Conservation (phyloP, 208 protist genomes). For the Balamuthia mandrillaris region DNA sequence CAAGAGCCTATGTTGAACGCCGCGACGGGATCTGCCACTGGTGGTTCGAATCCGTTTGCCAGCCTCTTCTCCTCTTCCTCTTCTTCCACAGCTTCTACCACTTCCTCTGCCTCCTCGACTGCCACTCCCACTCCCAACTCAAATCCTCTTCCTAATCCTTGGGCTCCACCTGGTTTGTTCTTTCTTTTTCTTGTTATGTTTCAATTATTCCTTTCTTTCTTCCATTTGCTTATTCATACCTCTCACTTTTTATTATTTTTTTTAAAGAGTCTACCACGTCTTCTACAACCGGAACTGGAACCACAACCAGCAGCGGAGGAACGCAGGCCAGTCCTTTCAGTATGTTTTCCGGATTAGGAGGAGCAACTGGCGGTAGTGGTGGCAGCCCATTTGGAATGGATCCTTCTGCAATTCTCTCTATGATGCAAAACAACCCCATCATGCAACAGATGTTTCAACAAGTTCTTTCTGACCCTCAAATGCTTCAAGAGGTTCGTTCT, state of each 20-base stretch:
- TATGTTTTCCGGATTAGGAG: neutral
- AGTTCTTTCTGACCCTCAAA: slow-evolving; percentile 50
- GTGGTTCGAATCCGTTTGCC: slow-evolving; percentile 21
- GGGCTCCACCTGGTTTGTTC: slow-evolving; percentile 15
- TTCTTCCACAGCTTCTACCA: slow-evolving; percentile 29
- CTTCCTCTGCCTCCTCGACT: neutral
- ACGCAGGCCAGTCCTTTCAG: neutral
- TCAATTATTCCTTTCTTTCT: neutral
- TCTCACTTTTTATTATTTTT: neutral
- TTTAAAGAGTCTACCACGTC: neutral
- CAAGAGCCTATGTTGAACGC: slow-evolving; percentile 69
- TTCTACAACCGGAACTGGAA: neutral
- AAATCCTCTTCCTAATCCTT: slow-evolving; percentile 54
- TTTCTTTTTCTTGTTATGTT: neutral
- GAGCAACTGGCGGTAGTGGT: slow-evolving; percentile 39
- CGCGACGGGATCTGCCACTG: slow-evolving; percentile 37
- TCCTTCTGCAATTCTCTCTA: neutral
- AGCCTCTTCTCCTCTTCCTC: neutral
- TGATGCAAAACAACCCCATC: slow-evolving; percentile 58
- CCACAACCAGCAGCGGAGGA: neutral
- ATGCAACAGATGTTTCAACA: slow-evolving; percentile 47
- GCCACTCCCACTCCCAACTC: slow-evolving; percentile 39
- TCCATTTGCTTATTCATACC: too few species aligned
- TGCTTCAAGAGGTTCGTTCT: slow-evolving; percentile 44
- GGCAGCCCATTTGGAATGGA: slow-evolving; percentile 39